phyloP scores from a whole-genome alignment of 768 basidiomycete genomes.

The Termitomyces heimii region DNA sequence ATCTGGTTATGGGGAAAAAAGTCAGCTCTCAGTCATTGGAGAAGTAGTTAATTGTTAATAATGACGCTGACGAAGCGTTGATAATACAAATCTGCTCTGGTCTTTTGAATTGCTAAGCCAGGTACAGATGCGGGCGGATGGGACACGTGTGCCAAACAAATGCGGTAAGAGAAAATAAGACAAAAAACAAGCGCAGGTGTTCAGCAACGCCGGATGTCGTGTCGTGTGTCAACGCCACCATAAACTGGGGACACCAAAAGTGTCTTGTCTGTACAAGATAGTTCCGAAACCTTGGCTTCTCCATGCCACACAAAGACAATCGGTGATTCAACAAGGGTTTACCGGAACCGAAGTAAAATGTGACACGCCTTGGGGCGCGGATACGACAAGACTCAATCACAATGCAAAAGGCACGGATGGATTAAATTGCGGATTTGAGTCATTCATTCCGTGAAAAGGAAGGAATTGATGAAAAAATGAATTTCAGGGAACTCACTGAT shows the following conservation, averaged over 20 bases:
- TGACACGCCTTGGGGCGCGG: background rate
- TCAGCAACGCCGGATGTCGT: background rate
- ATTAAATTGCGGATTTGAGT: background rate
- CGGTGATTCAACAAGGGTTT: background rate
- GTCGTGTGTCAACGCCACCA: slow-evolving; percentile 4
- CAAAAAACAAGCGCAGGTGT: background rate
- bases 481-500: slow-evolving; percentile 30
- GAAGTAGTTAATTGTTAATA: background rate
- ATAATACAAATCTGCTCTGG: background rate
- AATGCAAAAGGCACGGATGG: background rate
- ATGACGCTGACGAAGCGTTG: background rate
- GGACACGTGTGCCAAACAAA: background rate
- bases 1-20: slow-evolving; percentile 29
- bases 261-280: background rate
- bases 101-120: background rate
- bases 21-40: background rate
- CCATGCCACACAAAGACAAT: background rate
- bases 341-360: background rate
- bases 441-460: slow-evolving; percentile 3
- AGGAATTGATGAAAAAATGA: background rate
- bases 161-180: background rate
- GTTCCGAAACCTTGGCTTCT: background rate
- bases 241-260: background rate
- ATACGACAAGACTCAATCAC: background rate
- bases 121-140: background rate